Percentiles rank a stretch among this genome's conserved stretches.
Conservation (phyloP, 257 asterid genomes). For the Voacanga thouarsii region DNA sequence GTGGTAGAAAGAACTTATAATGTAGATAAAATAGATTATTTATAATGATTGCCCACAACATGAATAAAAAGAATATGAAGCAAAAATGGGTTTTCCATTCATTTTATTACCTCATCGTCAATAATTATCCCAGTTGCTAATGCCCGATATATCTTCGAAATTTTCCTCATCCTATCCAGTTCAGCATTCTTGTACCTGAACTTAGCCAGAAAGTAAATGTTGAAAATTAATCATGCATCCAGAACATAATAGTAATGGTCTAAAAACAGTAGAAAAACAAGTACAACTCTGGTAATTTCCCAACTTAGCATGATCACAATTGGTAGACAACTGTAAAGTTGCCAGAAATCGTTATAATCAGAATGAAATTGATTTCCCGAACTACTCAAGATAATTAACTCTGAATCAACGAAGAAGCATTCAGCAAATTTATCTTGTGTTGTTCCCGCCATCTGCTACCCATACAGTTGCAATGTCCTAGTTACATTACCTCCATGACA, state of each 20-base stretch:
- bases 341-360: background rate
- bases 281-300: background rate
- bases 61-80: background rate
- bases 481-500: background rate
- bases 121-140: conserved; percentile 65
- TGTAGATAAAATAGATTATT: background rate
- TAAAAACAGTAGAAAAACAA: background rate
- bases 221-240: background rate
- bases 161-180: conserved; percentile 49
- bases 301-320: background rate
- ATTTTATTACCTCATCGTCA: conserved; percentile 58
- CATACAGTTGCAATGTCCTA: background rate
- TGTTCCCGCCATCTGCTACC: background rate
- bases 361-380: background rate
- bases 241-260: background rate
- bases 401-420: background rate
- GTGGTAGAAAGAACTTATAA: background rate
- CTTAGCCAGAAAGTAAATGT: background rate
- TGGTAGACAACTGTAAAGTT: conserved; percentile 1
- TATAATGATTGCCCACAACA: background rate
- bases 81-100: conserved; percentile 8
- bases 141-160: conserved; percentile 79
- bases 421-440: background rate
- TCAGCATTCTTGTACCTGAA: conserved; percentile 42
- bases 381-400: background rate